Evolutionary conservation across 2,329 filamentous ascomycete genomes (phyloP).

Genomic region (Myotisia sp.): DNA sequence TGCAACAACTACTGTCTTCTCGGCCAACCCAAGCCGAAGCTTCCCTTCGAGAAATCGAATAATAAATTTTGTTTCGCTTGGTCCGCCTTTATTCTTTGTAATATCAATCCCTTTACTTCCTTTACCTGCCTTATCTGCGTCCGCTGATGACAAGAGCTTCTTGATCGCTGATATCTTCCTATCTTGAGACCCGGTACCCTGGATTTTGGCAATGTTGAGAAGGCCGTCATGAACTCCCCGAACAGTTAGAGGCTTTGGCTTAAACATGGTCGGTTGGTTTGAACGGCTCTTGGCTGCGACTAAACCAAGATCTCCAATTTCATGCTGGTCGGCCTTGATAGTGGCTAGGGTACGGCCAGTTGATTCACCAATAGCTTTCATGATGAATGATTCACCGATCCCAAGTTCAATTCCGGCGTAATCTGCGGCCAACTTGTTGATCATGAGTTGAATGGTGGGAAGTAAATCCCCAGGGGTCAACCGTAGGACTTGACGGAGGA

Average conservation of each 20-base stretch:
- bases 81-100: slow-evolving; percentile 76
- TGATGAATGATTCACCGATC: slow-evolving; percentile 96
- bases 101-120: slow-evolving; percentile 57
- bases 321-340: slow-evolving; percentile 90
- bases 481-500: slow-evolving; percentile 84
- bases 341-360: slow-evolving; percentile 77
- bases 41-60: slow-evolving; percentile 91
- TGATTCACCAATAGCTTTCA: slow-evolving; percentile 94
- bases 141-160: slow-evolving; percentile 83
- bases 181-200: slow-evolving; percentile 75
- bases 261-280: slow-evolving; percentile 97
- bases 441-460: slow-evolving; percentile 83
- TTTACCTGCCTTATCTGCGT: slow-evolving; percentile 57
- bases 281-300: slow-evolving; percentile 91
- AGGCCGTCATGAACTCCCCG: slow-evolving; percentile 74
- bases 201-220: slow-evolving; percentile 72
- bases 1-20: slow-evolving; percentile 80
- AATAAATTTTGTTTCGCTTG: slow-evolving; percentile 89
- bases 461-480: slow-evolving; percentile 79
- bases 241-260: slow-evolving; percentile 80
- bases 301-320: slow-evolving; percentile 87
- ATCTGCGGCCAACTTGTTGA: slow-evolving; percentile 93
- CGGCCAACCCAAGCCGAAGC: slow-evolving; percentile 75
- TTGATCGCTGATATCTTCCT: slow-evolving; percentile 92
- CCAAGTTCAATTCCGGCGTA: slow-evolving; percentile 93